These are phyloP conservation scores for Ziziphus jujuba DNA, from an alignment of 306 rosid genomes.

Conservation along the genomic window DNA sequence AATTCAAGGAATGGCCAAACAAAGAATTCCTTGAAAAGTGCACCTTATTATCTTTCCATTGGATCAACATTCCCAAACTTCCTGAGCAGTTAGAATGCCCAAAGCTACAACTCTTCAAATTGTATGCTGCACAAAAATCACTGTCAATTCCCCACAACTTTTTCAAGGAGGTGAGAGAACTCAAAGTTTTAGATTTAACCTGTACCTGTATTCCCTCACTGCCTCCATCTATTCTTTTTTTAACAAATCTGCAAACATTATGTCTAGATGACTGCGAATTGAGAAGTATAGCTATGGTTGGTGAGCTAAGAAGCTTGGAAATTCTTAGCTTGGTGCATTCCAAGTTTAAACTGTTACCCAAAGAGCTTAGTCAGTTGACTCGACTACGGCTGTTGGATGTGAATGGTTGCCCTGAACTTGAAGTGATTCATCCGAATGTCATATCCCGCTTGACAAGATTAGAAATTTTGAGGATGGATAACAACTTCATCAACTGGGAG, in stretches of 20 bases:
- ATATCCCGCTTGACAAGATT: constrained; percentile 10
- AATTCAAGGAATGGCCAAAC: neutral
- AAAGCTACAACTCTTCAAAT: neutral
- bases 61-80: neutral
- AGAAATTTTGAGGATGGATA: constrained; percentile 14
- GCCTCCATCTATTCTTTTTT: neutral
- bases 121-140: neutral
- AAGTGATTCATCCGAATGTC: neutral
- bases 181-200: constrained; percentile 1
- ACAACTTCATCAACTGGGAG: constrained; percentile 8
- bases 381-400: constrained; percentile 9
- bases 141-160: neutral
- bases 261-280: neutral
- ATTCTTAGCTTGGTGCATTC: neutral
- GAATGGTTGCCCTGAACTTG: neutral
- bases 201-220: neutral
- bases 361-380: constrained; percentile 2
- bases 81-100: neutral
- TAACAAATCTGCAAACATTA: neutral
- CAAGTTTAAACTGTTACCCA: neutral
- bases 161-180: neutral
- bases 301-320: neutral
- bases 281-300: neutral
- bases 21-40: neutral
- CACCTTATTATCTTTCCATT: neutral